A percentile compares a stretch with the other conserved stretches of the same genome.
Evolutionary conservation across 2,329 filamentous ascomycete species (phyloP).

Genomic region (Coniochaeta sp.): DNA sequence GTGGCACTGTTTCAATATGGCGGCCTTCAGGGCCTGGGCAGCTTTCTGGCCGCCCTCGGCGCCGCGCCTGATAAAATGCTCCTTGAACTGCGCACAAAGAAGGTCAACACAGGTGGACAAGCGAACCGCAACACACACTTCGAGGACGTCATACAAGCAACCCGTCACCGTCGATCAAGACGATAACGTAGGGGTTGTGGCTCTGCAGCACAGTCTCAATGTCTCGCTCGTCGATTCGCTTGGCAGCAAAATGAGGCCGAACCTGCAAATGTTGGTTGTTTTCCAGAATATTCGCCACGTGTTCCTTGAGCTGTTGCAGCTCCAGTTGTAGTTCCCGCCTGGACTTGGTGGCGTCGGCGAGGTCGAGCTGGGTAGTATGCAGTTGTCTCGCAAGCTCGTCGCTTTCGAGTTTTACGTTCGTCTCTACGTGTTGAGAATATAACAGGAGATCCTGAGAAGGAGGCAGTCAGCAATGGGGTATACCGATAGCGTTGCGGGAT

Average conservation of each 20-base stretch:
- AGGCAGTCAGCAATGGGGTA: not conserved
- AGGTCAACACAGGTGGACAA: not conserved
- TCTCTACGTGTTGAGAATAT: slow-evolving; percentile 37
- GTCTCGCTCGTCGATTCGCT: slow-evolving; percentile 7
- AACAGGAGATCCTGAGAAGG: slow-evolving; percentile 36
- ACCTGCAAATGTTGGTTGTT: slow-evolving; percentile 41
- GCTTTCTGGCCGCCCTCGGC: slow-evolving; percentile 47
- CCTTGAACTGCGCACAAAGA: slow-evolving; percentile 43
- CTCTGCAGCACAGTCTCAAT: slow-evolving; percentile 27
- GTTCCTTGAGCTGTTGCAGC: slow-evolving; percentile 30
- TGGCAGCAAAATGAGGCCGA: slow-evolving; percentile 11
- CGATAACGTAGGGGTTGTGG: slow-evolving; percentile 51
- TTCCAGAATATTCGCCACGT: slow-evolving; percentile 24
- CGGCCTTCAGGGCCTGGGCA: slow-evolving; percentile 39
- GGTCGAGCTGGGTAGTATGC: slow-evolving; percentile 38
- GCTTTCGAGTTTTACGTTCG: slow-evolving; percentile 35
- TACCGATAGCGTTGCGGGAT: not conserved
- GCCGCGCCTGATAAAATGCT: slow-evolving; percentile 45
- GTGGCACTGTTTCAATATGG: slow-evolving; percentile 38
- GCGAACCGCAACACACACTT: not conserved
- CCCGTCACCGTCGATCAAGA: slow-evolving; percentile 57
- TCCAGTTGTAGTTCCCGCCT: slow-evolving; percentile 43
- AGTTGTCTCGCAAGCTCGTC: slow-evolving; percentile 31
- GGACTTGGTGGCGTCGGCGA: slow-evolving; percentile 38
- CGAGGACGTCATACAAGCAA: slow-evolving; percentile 40